phyloP scores from a whole-genome alignment of 768 basidiomycete species.

The Harrya chromipes region DNA sequence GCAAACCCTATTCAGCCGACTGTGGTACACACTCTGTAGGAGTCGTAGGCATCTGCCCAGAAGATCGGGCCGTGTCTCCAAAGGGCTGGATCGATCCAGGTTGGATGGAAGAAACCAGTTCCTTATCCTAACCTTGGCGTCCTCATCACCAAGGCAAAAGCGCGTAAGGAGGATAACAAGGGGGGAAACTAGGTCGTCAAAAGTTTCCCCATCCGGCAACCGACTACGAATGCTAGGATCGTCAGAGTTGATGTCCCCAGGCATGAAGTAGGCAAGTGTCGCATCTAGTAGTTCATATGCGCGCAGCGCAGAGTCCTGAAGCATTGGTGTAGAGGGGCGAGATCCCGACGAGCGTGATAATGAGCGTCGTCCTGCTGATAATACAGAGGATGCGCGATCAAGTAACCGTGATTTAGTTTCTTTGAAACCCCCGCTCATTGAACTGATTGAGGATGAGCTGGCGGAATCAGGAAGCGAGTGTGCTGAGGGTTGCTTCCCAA shows the following conservation, averaged over 20 bases:
- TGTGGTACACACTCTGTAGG: conserved; percentile 69
- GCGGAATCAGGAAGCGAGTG: conserved; percentile 38
- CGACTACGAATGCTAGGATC: conserved; percentile 54
- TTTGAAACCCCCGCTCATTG: conserved; percentile 14
- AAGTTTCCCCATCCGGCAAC: conserved; percentile 40
- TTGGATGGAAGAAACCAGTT: conserved; percentile 73
- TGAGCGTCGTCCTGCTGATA: conserved; percentile 31
- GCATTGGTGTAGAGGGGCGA: conserved; percentile 26
- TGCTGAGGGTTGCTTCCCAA: conserved; percentile 42
- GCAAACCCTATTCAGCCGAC: conserved; percentile 66
- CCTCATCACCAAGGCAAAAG: conserved; percentile 63
- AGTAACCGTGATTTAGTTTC: conserved; percentile 23
- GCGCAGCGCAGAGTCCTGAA: conserved; percentile 54
- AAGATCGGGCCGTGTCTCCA: conserved; percentile 71
- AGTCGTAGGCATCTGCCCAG: conserved; percentile 81
- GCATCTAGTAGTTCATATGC: conserved; percentile 67
- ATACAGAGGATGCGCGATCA: conserved; percentile 27
- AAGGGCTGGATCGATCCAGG: conserved; percentile 72
- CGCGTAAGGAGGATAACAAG: conserved; percentile 72
- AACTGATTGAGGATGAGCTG: conserved; percentile 27
- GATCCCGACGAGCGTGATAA: conserved; percentile 47
- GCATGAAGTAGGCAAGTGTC: conserved; percentile 60
- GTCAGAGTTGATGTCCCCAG: conserved; percentile 61
- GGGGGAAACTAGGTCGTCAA: conserved; percentile 80
- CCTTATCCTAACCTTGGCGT: conserved; percentile 51